Evolutionary conservation across 2,329 filamentous ascomycete genomes (phyloP), one percentile per base, ranked within the genome.

Genomic region (Hypoxylon sp.): DNA sequence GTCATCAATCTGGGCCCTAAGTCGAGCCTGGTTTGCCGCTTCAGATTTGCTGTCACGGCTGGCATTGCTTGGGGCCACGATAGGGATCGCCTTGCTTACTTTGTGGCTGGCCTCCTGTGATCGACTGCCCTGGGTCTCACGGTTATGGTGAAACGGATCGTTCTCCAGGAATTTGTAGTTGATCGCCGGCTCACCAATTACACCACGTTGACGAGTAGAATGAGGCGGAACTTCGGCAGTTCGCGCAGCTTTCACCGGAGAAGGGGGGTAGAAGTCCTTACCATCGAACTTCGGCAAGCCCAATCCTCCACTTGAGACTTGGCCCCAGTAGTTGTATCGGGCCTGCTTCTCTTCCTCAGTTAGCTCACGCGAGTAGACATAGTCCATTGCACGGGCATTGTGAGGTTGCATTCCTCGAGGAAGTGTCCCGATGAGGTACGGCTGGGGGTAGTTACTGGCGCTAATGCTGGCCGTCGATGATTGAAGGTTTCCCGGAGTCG

Each of bases 281-380:
- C 89, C 88, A 70, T 90, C 88, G 71, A 88, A 91, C 75, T 88
- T 90, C 34, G 88, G 88, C 43, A 90, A 79, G 1, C 87, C 86
- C 34, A 80, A 82, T 52, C 84, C 80, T 69, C 84, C 82, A 30
- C 79, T 81, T 45, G 87, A 83, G 14, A 85, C 83, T 46, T 86
- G 84, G 9, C 86, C 87, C 86, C 87, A 90, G 75, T 89, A 90
- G 68, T 89, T 78, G 68, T 85, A 83, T 48, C 88, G 85, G 68
- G 89, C 86, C 59, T 85, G 84, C 49, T 85, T 78, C 73, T 91
- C 89, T 53, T 88, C 87, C 2, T 85, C 81, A 0, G 84, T 90
- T 32, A 90, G 78, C n/a, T 85, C 80, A 57, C 88, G 84, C 32
- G 78, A 79, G 71, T 90, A 90, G 32, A 82, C 73, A 73, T 87